A percentile compares a stretch with the other conserved stretches of the same genome.
Evolutionary conservation across 2,329 filamentous ascomycete species (phyloP).

Genomic region (Akanthomyces uredinophilus): DNA sequence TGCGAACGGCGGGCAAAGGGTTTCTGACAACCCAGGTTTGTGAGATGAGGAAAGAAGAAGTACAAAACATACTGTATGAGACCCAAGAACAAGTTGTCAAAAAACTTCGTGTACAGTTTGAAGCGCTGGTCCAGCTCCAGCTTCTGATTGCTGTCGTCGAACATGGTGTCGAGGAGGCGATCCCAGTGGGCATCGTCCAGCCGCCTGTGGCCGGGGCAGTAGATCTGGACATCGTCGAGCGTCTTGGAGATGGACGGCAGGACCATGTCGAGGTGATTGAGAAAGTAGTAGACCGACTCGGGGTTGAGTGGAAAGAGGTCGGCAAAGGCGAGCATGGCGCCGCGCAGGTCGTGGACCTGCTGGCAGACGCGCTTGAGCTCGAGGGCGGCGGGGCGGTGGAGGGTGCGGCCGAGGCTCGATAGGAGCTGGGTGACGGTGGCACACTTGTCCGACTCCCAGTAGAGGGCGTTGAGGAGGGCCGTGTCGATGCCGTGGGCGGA

Average conservation of each 20-base stretch:
- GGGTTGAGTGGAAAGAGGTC: constrained; percentile 10
- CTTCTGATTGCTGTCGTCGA: not conserved
- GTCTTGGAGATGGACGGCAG: constrained; percentile 3
- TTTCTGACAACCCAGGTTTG: not conserved
- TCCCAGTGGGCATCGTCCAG: constrained; percentile 2
- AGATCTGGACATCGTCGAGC: not conserved
- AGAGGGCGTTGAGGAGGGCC: constrained; percentile 1
- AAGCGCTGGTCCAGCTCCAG: not conserved
- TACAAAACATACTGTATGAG: constrained; percentile 7
- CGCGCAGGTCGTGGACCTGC: not conserved
- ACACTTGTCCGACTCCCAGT: constrained; percentile 10
- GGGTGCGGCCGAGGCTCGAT: not conserved
- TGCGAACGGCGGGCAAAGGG: too few species aligned
- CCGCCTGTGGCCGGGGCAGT: not conserved
- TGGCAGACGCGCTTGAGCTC: not conserved
- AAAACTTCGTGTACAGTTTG: constrained; percentile 4
- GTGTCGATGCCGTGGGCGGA: constrained; percentile 3
- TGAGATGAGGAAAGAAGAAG: too few species aligned
- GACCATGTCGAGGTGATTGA: constrained; percentile 10
- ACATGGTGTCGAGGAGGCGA: not conserved
- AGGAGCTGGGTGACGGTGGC: not conserved
- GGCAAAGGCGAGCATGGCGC: constrained; percentile 8
- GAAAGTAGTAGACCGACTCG: not conserved
- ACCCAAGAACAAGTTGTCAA: not conserved
- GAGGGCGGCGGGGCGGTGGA: not conserved